Evolutionary conservation across 2,329 filamentous ascomycete species (phyloP).

Genomic region (Xylaria digitata): DNA sequence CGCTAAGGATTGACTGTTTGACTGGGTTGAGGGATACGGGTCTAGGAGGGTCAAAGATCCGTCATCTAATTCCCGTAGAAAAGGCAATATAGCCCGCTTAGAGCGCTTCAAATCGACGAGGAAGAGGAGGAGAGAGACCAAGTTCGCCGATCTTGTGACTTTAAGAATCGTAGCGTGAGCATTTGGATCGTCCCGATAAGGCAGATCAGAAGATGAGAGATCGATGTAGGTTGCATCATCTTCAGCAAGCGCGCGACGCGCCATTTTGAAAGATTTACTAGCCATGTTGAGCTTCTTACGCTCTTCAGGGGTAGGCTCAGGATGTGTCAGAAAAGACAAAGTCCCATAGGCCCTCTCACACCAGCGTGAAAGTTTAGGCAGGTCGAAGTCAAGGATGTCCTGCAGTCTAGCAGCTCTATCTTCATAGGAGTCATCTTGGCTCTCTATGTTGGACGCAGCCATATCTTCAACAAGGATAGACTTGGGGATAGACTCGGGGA

Average conservation of each 20-base stretch:
- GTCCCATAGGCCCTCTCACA: conserved; percentile 38
- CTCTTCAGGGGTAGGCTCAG: conserved; percentile 33
- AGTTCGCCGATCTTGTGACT: conserved; percentile 42
- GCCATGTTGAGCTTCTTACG: conserved; percentile 33
- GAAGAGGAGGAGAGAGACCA: conserved; percentile 43
- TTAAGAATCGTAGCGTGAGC: conserved; percentile 30
- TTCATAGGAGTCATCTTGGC: conserved; percentile 37
- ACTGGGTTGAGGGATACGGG: conserved; percentile 3
- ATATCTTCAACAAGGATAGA: conserved; percentile 7
- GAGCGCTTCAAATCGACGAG: conserved; percentile 37
- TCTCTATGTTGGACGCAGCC: conserved; percentile 22
- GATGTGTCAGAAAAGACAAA: conserved; percentile 34
- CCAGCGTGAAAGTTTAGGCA: conserved; percentile 45
- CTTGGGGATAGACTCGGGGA: conserved; percentile 16
- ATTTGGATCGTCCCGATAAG: conserved; percentile 34
- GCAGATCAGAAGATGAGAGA: conserved; percentile 31
- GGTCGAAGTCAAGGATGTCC: conserved; percentile 46
- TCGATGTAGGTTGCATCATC: conserved; percentile 37
- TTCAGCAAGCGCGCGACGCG: conserved; percentile 39
- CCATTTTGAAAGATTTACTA: conserved; percentile 37
- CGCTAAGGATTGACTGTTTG: conserved; percentile 38
- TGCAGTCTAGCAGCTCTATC: conserved; percentile 40
- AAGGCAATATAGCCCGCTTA: conserved; percentile 19
- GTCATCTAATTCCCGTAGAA: conserved; percentile 44
- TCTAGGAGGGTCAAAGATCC: conserved; percentile 41